Evolutionary conservation across 768 basidiomycete species (phyloP).

Genomic region (Tephrocybe sp.): DNA sequence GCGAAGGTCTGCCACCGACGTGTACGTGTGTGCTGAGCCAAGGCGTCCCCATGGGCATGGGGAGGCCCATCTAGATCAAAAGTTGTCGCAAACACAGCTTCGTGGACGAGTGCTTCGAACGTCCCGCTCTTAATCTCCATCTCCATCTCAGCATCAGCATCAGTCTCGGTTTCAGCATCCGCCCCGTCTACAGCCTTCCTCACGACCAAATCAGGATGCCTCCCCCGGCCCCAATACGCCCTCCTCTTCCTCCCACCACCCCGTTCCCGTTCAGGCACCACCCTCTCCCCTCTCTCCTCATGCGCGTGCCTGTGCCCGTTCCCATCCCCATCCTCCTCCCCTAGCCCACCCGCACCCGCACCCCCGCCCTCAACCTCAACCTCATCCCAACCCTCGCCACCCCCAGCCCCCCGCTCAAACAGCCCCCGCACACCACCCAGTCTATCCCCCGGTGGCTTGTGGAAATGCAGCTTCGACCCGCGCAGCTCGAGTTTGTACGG

Average conservation of each 20-base stretch:
- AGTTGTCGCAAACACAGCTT: conserved; percentile 75
- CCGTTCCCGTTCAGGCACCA: conserved; percentile 19
- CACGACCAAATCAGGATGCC: conserved; percentile 67
- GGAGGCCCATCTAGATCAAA: conserved; percentile 31
- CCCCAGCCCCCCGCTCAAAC: conserved; percentile 56
- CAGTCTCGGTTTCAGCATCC: no score
- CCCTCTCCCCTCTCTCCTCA: conserved; percentile 25
- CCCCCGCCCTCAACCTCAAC: conserved; percentile 16
- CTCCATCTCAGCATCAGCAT: no score
- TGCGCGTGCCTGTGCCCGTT: conserved; percentile 16
- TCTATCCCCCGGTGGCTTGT: conserved; percentile 77
- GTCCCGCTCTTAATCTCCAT: conserved; percentile 57
- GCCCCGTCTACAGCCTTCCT: conserved; percentile 19
- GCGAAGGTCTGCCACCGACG: conserved; percentile 46
- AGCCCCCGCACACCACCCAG: conserved; percentile 63
- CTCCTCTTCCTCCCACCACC: conserved; percentile 57
- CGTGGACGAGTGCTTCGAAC: conserved; percentile 78
- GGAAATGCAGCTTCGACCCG: conserved; percentile 83
- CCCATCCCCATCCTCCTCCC: conserved; percentile 24
- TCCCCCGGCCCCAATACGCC: conserved; percentile 74
- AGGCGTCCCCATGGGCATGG: conserved; percentile 1
- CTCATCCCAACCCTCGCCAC: conserved; percentile 38
- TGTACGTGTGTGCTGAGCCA: conserved; percentile 4
- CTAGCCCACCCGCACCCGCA: conserved; percentile 12
- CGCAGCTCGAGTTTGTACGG: conserved; percentile 81